These are phyloP conservation scores for Helicocarpus griseus DNA, from an alignment of 2,329 filamentous ascomycete species.

Conservation along the genomic window DNA sequence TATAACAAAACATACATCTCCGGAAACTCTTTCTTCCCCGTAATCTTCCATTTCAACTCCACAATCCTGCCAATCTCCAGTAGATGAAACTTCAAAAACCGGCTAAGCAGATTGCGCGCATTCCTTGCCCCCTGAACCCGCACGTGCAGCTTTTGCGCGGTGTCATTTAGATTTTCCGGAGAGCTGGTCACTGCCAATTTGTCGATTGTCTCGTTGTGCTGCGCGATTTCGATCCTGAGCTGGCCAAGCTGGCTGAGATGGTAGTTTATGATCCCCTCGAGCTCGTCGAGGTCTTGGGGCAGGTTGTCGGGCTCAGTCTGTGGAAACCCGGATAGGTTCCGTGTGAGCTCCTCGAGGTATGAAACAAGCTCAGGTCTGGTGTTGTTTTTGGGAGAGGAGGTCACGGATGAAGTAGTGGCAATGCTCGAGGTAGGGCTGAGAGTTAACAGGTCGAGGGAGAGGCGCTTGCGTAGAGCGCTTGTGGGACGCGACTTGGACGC, in stretches of 20 bases:
- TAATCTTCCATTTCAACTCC: constrained; percentile 3
- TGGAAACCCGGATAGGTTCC: neutral
- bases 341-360: neutral
- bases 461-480: constrained; percentile 5
- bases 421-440: neutral
- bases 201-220: constrained; percentile 10
- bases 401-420: neutral
- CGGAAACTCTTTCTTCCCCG: neutral
- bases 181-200: constrained; percentile 10
- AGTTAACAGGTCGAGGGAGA: constrained; percentile 5
- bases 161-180: constrained; percentile 3
- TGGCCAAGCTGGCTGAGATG: constrained; percentile 20
- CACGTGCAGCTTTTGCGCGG: constrained; percentile 7
- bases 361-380: neutral
- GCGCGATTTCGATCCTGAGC: constrained; percentile 18
- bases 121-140: constrained; percentile 11
- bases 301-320: constrained; percentile 8
- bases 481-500: neutral
- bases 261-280: constrained; percentile 19
- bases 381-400: neutral
- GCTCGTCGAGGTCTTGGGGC: constrained; percentile 12
- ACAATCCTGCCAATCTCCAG: constrained; percentile 18
- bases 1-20: constrained; percentile 6
- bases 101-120: constrained; percentile 10
- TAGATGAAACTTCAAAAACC: constrained; percentile 17